phyloP scores from a whole-genome alignment of 164 flowering plant species.

The Warburgia ugandensis region DNA sequence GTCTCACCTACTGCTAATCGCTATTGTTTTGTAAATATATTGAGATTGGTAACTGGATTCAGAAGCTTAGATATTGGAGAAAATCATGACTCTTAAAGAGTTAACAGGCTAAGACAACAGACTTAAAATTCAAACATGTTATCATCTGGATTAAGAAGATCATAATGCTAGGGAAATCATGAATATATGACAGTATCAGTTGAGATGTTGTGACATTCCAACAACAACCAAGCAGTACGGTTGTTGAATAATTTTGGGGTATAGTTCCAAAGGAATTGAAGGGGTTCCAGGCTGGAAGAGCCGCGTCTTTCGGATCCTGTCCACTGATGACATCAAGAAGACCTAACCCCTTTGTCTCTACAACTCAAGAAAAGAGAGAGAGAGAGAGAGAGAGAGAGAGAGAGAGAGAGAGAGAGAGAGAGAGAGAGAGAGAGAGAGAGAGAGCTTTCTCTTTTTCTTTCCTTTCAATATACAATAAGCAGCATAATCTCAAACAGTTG shows the following conservation, averaged over 20 bases:
- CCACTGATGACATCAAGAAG: slow-evolving; percentile 3
- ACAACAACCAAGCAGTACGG: slow-evolving; percentile 1
- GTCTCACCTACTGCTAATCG: too few relatives aligned
- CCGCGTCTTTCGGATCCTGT: slow-evolving; percentile 6
- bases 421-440: too few relatives aligned
- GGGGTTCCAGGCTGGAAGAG: slow-evolving; percentile 6
- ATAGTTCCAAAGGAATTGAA: background rate
- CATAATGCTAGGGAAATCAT: too few relatives aligned
- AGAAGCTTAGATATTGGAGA: background rate
- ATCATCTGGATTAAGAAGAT: too few relatives aligned
- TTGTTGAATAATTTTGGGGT: slow-evolving; percentile 6
- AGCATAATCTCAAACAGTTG: background rate
- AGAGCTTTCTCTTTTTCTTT: too few relatives aligned
- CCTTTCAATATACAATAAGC: background rate
- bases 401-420: background rate
- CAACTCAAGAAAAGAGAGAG: slow-evolving; percentile 1
- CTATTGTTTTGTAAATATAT: too few relatives aligned
- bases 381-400: background rate
- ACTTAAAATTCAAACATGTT: background rate
- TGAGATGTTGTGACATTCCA: slow-evolving; percentile 9
- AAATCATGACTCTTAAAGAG: background rate
- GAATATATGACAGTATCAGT: too few relatives aligned
- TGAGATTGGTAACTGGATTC: background rate
- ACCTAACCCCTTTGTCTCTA: background rate
- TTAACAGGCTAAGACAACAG: background rate